phyloP scores from a whole-genome alignment of 768 basidiomycete species.

The Russula olivacea region DNA sequence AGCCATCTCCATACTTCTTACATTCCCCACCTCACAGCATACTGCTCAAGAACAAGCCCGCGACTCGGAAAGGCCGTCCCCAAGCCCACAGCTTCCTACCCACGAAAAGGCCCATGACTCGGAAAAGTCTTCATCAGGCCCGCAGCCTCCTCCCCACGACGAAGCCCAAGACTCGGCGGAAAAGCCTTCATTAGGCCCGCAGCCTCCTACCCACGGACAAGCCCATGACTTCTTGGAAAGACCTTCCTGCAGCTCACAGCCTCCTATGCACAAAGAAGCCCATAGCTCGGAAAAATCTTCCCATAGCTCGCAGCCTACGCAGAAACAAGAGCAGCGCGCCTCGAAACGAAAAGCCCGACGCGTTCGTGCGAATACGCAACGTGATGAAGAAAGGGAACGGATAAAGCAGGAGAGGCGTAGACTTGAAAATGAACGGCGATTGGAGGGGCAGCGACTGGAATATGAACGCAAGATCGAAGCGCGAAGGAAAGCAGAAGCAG shows the following conservation, averaged over 20 bases:
- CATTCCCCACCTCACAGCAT: neutral
- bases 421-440: constrained; percentile 2
- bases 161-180: too few species aligned
- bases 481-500: constrained; percentile 5
- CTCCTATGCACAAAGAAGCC: neutral
- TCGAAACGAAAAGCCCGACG: neutral
- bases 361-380: too few species aligned
- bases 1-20: neutral
- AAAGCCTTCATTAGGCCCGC: neutral
- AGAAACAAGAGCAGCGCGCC: neutral
- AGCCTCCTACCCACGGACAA: neutral
- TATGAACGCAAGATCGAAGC: constrained; percentile 7
- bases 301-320: neutral
- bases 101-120: neutral
- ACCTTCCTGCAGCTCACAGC: neutral
- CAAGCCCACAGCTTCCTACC: neutral
- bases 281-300: neutral
- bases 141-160: neutral
- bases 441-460: constrained; percentile 9
- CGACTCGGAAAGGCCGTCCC: neutral
- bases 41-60: neutral
- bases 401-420: neutral
- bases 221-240: neutral
- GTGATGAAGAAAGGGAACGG: neutral
- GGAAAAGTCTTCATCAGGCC: too few species aligned